Evolutionary conservation across 2,329 filamentous ascomycete species (phyloP), one percentile per base, ranked within the genome.

Genomic region (Alternaria triticimaculans): DNA sequence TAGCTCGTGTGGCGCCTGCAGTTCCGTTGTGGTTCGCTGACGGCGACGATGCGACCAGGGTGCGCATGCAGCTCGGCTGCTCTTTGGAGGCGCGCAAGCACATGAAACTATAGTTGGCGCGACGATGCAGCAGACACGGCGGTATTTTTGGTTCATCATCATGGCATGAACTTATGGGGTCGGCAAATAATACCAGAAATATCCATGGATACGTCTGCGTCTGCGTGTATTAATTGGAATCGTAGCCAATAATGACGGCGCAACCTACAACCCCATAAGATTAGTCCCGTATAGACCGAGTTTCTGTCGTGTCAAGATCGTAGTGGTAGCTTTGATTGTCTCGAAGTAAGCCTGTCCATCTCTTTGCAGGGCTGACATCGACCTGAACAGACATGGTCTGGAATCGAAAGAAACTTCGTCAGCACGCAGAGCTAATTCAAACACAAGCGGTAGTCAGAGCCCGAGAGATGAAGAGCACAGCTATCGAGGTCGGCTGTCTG

Each of bases 1-100:
- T 56, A 43, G 46, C 57, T 37, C 46, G n/a, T 53, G 51, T 63
- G 51, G 57, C 61, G 57, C 61, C 61, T 60, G 61, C 25, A 63
- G 51, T 60, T 60, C 48, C 14, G n/a, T 44, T 43, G 61, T 55
- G 51, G 61, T 63, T 60, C 57, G 61, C 45, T 46, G 20, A 41
- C 7, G 56, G 28, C n/a, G 28, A 48, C 28, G 12, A 55, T 56
- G 43, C 57, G 33, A 50, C 33, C n/a, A 33, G 57, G 61, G 57
- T 63, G 51, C 26, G 50, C 46, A 30, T 53, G 60, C 50, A 50
- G 60, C 60, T 37, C 60, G 33, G 56, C 54, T 55, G 25, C 33
- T 44, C 14, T 41, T 21, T 45, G 54, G 41, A 28, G 57, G 51
- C 57, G 33, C 20, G 26, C 28, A 41, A 46, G 18, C 37, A 51